A percentile compares a stretch with the other conserved stretches of the same genome.
Conservation (phyloP, 176 grass and related monocot species). For the Themeda triandra region DNA sequence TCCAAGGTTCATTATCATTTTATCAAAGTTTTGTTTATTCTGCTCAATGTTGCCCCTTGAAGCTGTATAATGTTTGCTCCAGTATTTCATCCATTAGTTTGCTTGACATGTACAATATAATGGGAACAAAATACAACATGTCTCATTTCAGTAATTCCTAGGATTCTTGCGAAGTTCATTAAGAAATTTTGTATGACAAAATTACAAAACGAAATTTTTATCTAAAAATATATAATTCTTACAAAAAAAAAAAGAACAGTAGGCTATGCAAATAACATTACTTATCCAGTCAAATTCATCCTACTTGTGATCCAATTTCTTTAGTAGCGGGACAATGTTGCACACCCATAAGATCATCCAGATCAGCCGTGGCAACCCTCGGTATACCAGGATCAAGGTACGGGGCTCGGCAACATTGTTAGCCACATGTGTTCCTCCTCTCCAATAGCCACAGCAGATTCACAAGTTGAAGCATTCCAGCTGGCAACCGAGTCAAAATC, state of each 20-base stretch:
- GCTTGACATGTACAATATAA: neutral
- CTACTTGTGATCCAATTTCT: neutral
- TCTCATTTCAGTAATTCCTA: neutral
- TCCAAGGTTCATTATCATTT: neutral
- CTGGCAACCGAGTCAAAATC: neutral
- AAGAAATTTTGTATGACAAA: neutral
- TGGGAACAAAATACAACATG: neutral
- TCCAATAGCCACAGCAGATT: neutral
- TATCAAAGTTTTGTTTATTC: neutral
- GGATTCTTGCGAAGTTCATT: neutral
- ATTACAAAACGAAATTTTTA: neutral
- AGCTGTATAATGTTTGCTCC: neutral
- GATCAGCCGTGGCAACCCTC: neutral
- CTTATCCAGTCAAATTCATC: neutral
- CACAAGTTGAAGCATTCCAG: neutral
- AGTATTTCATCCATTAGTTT: neutral
- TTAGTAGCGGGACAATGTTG: neutral
- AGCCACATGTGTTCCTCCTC: neutral
- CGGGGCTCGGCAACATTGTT: neutral
- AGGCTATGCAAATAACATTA: neutral
- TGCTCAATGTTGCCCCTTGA: neutral
- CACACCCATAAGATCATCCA: neutral
- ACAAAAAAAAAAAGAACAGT: neutral
- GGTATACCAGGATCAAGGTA: neutral
- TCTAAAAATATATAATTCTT: neutral